Base-by-base conservation (phyloP, 257 asterid genomes). In the Datura wrightii region DNA sequence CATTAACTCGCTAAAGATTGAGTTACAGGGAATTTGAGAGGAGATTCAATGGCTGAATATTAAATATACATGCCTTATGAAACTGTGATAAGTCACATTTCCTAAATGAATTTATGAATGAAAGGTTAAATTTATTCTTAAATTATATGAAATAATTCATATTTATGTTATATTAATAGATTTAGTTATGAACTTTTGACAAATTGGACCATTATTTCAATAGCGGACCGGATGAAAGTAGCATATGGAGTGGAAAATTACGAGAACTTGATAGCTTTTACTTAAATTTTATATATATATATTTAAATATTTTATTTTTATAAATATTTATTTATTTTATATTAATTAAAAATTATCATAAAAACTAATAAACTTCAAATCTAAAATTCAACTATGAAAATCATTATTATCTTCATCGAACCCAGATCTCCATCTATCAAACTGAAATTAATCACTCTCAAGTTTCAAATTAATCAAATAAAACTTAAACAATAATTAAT, bases 191-290 rank as follows among this genome's bases (percentile, higher is more conserved):
- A n/a, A n/a, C n/a, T n/a, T n/a, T n/a, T n/a, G n/a, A n/a, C n/a
- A n/a, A n/a, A n/a, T n/a, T n/a, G n/a, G n/a, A n/a, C n/a, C n/a
- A n/a, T n/a, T n/a, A n/a, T n/a, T n/a, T n/a, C n/a, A n/a, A n/a
- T n/a, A n/a, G n/a, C n/a, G n/a, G n/a, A n/a, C n/a, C n/a, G n/a
- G n/a, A n/a, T n/a, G n/a, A n/a, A n/a, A n/a, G n/a, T n/a, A n/a
- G n/a, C n/a, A n/a, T n/a, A n/a, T n/a, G n/a, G n/a, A n/a, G n/a
- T n/a, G n/a, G n/a, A n/a, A n/a, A n/a, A n/a, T n/a, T n/a, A n/a
- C 18, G 9, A 2, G 2, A 59, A 59, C 8, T n/a, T 0, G n/a
- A 0, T 8, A 59, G 3, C 0, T 59, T 59, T n/a, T n/a, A 4
- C 1, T 59, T 4, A n/a, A n/a, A 59, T 59, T 8, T 0, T 59